Base-by-base conservation (phyloP, 2,329 filamentous ascomycete genomes). In the Simplicillium aogashimaense region DNA sequence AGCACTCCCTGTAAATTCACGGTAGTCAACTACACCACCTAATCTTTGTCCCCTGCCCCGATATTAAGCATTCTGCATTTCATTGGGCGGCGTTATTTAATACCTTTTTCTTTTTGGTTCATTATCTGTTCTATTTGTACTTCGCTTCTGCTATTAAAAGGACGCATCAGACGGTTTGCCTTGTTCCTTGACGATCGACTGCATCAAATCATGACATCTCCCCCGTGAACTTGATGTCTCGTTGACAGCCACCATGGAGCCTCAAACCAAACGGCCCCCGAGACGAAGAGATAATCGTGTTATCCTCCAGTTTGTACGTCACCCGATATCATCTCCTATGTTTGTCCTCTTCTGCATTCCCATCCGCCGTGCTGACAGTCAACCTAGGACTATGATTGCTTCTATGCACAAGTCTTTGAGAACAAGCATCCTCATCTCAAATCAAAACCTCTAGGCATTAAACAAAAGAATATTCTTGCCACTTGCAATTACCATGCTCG, bases 401-500 rank as follows among this genome's bases (percentile, higher is more conserved):
- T 97, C 68, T 97, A 97, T 59, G 89, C 89, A 16, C 86, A 87
- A 37, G 88, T 92, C 8, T 82, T 92, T 50, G 88, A 95, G 63
- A 81, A 82, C 47, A 82, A 84, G 55, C 79, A 84, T 48, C 86
- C 88, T 1, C 66, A 72, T 3, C 67, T 95, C 42, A 86, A 78
- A 54, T 69, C 72, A 1, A 64, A 83, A 14, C 86, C 88, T 7
- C 67, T 97, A 29, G 89, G 87, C 29, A 79, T 95, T 43, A 85
- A 89, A 60, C 89, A 95, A 62, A 95, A 95, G 63, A 86, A 88
- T 57, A 95, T 95, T 41, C 72, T 92, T 32, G 86, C 89, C 16
- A 94, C 88, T 4, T 94, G 86, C 72, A 97, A 97, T 63, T 97
- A 97, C 60, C 86, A 85, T 56, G 90, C 90, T 16, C 79, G 90